Base-by-base conservation (phyloP, 1,139 yeast species). In the Pichia sp. region DNA sequence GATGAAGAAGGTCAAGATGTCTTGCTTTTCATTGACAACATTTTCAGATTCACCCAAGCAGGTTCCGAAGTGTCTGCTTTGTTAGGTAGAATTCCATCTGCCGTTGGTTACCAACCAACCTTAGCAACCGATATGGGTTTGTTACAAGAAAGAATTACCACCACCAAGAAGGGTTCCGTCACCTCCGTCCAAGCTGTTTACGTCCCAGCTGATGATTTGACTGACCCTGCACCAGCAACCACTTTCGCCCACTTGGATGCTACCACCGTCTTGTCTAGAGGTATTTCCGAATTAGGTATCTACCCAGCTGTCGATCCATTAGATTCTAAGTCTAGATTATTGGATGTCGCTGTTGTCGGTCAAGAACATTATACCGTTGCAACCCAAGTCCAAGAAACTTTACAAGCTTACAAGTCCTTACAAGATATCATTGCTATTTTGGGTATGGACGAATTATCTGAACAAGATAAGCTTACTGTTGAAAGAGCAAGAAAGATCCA, bases 1-100 rank as follows among this genome's bases (percentile, higher is more conserved):
- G 98, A 91, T 70, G 98, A 85, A 72, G 98, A 91, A 75, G 98
- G 98, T 70, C 97, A 91, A 77, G 98, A 91, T 83, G 98, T 91
- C 72, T 79, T 91, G 81, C 81, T 91, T 67, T 91, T 91, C 79
- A 85, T 91, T 64, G 98, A 91, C 77, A 91, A 91, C 88, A 91
- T 91, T 84, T 91, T 91, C 94, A 88, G 98, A 78, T 91, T 91
- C 80, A 91, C 98, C 69, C 98, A 91, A 81, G 98, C 98, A 66
- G 98, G 98, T 86, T 91, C 98, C 53, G 98, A 91, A 77, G 98
- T 91, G 67, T 88, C 97, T 67, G 98, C 98, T 55, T 79, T 91
- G 74, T 78, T 91, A 67, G 98, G 98, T 75, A 96, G 98, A 85
- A 91, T 91, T 69, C 98, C 98, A 67, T 91, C 98, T 53, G 98